A percentile compares a stretch with the other conserved stretches of the same genome.
phyloP scores from a whole-genome alignment of 192 early-diverging fungal species.

The Pecoramyces ruminantium region DNA sequence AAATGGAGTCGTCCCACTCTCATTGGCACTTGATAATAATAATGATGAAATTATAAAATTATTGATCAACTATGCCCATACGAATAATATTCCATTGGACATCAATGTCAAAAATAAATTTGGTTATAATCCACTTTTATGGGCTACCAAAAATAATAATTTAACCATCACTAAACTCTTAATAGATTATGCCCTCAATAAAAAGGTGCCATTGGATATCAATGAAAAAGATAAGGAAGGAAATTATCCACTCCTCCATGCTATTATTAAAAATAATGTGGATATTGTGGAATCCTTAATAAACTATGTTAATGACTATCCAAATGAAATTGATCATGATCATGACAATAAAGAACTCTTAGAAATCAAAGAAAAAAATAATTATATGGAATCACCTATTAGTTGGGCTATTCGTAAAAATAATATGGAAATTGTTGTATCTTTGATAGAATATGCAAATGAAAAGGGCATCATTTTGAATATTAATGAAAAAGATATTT shows the following conservation, averaged over 20 bases:
- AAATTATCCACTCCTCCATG: neutral
- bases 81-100: neutral
- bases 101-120: neutral
- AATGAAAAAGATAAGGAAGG: neutral
- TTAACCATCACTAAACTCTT: neutral
- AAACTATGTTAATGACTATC: no score
- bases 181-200: neutral
- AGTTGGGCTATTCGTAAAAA: no score
- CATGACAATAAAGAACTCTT: no score
- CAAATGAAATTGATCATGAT: no score
- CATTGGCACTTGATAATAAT: neutral
- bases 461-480: no score
- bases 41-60: neutral
- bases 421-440: no score
- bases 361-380: no score
- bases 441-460: no score
- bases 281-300: no score
- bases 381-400: no score
- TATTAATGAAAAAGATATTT: no score
- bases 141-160: neutral
- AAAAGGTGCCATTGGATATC: neutral
- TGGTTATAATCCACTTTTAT: neutral
- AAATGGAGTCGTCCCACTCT: neutral
- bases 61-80: neutral
- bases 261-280: no score